phyloP scores from a whole-genome alignment of 2,329 filamentous ascomycete species.

The Ophiostoma angusticollis region DNA sequence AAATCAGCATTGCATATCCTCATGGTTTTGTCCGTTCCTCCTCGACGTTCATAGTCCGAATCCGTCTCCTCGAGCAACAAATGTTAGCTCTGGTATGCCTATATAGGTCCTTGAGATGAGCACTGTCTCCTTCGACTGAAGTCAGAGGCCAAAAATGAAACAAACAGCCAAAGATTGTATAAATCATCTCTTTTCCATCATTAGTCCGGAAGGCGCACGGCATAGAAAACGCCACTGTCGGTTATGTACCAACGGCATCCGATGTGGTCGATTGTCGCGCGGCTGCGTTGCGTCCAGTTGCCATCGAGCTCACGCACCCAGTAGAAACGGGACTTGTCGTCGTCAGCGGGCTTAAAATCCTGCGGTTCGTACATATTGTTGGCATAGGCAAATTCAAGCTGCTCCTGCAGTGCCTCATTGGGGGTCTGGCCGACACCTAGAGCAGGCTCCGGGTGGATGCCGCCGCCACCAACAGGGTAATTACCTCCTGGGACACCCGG shows the following conservation, averaged over 20 bases:
- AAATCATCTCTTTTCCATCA: background rate
- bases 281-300: conserved; percentile 45
- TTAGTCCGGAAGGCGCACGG: conserved; percentile 37
- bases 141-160: background rate
- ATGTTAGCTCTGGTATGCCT: too few relatives aligned
- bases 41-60: too few relatives aligned
- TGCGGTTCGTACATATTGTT: conserved; percentile 43
- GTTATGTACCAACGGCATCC: conserved; percentile 46
- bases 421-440: conserved; percentile 39
- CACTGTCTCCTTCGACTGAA: too few relatives aligned
- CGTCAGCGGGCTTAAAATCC: conserved; percentile 50
- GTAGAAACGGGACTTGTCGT: conserved; percentile 48
- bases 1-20: too few relatives aligned
- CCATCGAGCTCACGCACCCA: conserved; percentile 48
- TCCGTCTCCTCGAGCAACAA: too few relatives aligned
- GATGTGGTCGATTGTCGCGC: conserved; percentile 46
- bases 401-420: conserved; percentile 33
- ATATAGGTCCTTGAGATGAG: too few relatives aligned
- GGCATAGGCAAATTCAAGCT: conserved; percentile 34
- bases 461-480: conserved; percentile 6
- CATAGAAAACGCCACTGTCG: conserved; percentile 47
- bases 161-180: background rate
- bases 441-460: conserved; percentile 32
- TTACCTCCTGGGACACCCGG: conserved; percentile 25
- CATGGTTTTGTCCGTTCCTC: too few relatives aligned